Evolutionary conservation across 2,329 filamentous ascomycete species (phyloP).

Genomic region (Colletotrichum sp.): DNA sequence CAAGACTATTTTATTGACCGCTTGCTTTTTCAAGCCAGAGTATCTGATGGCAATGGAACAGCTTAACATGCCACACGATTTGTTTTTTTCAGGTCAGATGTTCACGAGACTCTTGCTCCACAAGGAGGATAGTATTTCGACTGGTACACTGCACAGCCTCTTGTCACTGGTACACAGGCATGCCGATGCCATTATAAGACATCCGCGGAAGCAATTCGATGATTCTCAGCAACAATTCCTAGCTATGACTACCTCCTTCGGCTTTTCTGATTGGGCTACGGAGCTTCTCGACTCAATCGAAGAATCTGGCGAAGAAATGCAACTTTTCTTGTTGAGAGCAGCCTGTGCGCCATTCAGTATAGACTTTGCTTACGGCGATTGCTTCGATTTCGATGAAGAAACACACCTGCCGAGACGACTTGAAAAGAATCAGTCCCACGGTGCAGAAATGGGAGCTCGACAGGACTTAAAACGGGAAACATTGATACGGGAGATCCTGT

Average conservation of each 20-base stretch:
- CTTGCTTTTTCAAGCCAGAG: not conserved
- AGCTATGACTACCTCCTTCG: not conserved
- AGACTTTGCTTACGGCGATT: rapidly evolving
- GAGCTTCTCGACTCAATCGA: not conserved
- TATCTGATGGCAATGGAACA: rapidly evolving
- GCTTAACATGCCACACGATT: not conserved
- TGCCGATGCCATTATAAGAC: rapidly evolving
- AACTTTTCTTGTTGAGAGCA: not conserved
- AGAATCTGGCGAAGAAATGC: not conserved
- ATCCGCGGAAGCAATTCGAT: not conserved
- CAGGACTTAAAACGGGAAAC: not conserved
- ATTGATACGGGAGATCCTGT: not conserved
- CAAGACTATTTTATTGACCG: not conserved
- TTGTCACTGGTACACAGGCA: not conserved
- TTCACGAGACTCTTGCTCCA: not conserved
- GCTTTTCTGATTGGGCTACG: not conserved
- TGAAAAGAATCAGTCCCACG: too few relatives aligned
- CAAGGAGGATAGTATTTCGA: not conserved
- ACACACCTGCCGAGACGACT: not conserved
- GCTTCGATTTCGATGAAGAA: rapidly evolving
- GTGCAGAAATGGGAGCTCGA: not conserved
- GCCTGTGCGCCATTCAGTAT: not conserved
- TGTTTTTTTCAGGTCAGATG: not conserved
- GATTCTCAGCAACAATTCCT: not conserved
- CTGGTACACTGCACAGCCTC: not conserved